Evolutionary conservation across 257 asterid species (phyloP), one percentile per base, ranked within the genome.

Genomic region (Nicotiana otophora): DNA sequence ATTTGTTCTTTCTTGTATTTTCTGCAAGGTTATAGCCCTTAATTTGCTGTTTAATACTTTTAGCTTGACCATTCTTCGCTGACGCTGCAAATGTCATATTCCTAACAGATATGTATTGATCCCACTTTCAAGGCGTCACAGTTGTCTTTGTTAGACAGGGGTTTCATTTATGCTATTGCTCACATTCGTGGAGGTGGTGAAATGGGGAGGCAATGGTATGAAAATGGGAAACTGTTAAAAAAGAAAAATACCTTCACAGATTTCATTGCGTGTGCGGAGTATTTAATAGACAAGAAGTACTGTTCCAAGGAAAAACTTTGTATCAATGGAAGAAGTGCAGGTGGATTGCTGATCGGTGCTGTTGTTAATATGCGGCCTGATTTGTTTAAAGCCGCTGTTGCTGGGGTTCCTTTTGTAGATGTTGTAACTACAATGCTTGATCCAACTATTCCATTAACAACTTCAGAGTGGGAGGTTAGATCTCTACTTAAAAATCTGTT

Each of bases 181-280:
- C 98, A 96, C 83, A 61, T 96, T 83, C 97, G 99, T 81, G 99
- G 99, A 86, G 99, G 99, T 70, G 99, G 99, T 85, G 99, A 96
- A 89, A 90, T 96, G 98, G 99, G 99, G 87, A 93, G 99, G 84
- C 94, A 83, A 28, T 96, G 99, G 99, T 96, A 96, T 82, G 99
- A 96, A 87, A 86, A 91, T 65, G 99, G 99, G 82, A 96, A 96
- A 81, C 90, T 94, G 81, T 90, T 96, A 81, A 90, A 92, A 91
- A 96, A 96, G 88, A 96, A 88, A 74, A 93, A 96, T 82, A 96
- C 99, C 10, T 96, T 96, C 90, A 94, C 94, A 4, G 98, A 96
- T 88, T 96, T 96, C 83, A 92, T 94, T 84, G 89, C 95, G 46
- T 93, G 93, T 19, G 94, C 99, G 14, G 98, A 96, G 87, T 87